Conservation (phyloP, 2,329 filamentous ascomycete genomes). For the Metarhizium rileyi region DNA sequence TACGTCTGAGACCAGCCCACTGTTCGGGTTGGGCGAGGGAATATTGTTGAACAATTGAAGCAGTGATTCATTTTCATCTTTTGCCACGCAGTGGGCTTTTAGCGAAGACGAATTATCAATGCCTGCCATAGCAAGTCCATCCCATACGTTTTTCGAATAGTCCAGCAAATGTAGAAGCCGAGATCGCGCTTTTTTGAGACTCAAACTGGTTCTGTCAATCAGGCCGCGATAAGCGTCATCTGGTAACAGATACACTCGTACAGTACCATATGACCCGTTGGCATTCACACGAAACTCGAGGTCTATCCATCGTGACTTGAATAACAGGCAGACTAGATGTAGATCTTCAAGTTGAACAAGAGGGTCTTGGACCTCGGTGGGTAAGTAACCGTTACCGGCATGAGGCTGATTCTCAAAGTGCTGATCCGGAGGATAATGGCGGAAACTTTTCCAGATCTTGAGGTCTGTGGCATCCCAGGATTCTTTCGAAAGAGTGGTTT, state of each 20-base stretch:
- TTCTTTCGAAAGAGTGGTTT: slow-evolving; percentile 9
- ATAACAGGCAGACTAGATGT: slow-evolving; percentile 19
- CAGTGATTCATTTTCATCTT: slow-evolving; percentile 39
- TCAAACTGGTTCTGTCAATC: slow-evolving; percentile 38
- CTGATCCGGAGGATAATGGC: neutral
- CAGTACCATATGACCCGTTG: slow-evolving; percentile 14
- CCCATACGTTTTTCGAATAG: slow-evolving; percentile 46
- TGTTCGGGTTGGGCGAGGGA: slow-evolving; percentile 55
- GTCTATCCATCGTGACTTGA: slow-evolving; percentile 31
- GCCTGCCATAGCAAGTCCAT: slow-evolving; percentile 23
- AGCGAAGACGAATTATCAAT: neutral
- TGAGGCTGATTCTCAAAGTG: neutral
- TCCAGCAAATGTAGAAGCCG: slow-evolving; percentile 44
- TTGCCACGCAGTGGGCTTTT: slow-evolving; percentile 16
- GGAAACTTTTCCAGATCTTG: slow-evolving; percentile 17
- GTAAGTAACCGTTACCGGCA: slow-evolving; percentile 11
- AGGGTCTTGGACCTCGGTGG: slow-evolving; percentile 14
- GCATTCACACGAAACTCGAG: slow-evolving; percentile 26
- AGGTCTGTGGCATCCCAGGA: slow-evolving; percentile 8
- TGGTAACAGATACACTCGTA: slow-evolving; percentile 54
- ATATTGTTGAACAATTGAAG: slow-evolving; percentile 66
- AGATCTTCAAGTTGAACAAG: slow-evolving; percentile 20
- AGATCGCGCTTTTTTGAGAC: slow-evolving; percentile 35
- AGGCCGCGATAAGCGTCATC: slow-evolving; percentile 50
- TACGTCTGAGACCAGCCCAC: slow-evolving; percentile 35